Evolutionary conservation across 2,329 filamentous ascomycete species (phyloP), one percentile per base, ranked within the genome.

Genomic region (Fusarium marasasianum): DNA sequence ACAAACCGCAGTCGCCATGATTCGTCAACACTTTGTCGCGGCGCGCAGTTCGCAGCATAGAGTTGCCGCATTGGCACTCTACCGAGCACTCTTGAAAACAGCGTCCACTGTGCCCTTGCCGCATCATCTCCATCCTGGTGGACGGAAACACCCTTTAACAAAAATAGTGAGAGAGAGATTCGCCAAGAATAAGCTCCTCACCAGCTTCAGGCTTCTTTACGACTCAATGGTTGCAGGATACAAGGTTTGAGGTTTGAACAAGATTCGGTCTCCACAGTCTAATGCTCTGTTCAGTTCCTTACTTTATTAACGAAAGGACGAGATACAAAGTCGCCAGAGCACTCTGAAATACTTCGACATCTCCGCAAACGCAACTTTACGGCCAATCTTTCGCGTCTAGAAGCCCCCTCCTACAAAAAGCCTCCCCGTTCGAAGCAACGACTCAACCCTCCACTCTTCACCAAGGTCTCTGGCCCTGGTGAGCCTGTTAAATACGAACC

Each of bases 211-310:
- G 24, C 85, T 93, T 43, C 84, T 94, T 31, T 87, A 88, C 56
- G 84, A 89, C 5, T 88, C 90, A 13, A 89, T 96, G 76, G 83
- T 88, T 40, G 88, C 89, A 33, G 94, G 93, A 31, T 95, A 95
- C 83, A 88, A 90, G 82, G 90, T 90, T 73, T 24, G 76, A 29
- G 43, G 13, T 38, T 14, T 35, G 22, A 17, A 22, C 13, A 37
- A 12, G 20, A 22, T 38, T 26, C 29, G 33, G 51, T 50, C 11
- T 33, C 40, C 40, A 62, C 40, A 33, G 12, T 44, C 61, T 75
- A 38, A 75, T 37, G 33, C 15, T 31, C 7, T 56, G 14, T 33
- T 26, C 47, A 86, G 82, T 86, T 84, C 71, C 82, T 88, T 18
- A 77, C 81, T 73, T 71, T 87, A 68, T 75, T 87, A 54, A 71